Evolutionary conservation across 78 protist genomes (phyloP).

Genomic region (Dictyostelium citrinum): DNA sequence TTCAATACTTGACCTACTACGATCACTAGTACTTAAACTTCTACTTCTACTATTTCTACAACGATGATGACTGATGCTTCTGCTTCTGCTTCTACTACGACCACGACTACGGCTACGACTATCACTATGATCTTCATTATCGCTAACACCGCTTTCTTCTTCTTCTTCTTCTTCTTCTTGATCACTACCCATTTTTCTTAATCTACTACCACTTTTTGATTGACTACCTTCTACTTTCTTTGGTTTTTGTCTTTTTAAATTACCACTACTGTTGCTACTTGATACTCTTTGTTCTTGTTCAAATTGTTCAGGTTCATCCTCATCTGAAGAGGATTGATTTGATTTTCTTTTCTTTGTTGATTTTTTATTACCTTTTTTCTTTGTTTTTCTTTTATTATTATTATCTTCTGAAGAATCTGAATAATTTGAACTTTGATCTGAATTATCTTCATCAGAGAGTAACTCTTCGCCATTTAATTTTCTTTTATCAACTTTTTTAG

Average conservation of each 20-base stretch:
- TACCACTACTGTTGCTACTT: neutral
- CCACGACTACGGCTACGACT: neutral
- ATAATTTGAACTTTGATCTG: neutral
- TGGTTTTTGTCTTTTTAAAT: neutral
- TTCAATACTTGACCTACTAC: neutral
- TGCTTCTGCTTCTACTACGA: neutral
- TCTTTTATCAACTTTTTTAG: neutral
- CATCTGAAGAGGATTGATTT: neutral
- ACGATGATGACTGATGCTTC: neutral
- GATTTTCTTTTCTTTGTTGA: neutral
- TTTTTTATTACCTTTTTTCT: neutral
- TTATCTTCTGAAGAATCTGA: neutral
- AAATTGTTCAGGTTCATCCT: neutral
- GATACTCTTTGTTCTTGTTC: neutral
- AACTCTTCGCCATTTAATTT: neutral
- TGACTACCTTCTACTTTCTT: neutral
- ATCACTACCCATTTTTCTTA: neutral
- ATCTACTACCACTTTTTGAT: neutral
- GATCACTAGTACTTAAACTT: neutral
- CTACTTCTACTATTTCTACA: neutral
- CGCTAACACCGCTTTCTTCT: neutral
- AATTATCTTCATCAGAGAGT: neutral
- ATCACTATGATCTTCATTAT: neutral
- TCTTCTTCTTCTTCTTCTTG: neutral
- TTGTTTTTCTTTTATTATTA: neutral